phyloP scores from a whole-genome alignment of 2,329 filamentous ascomycete genomes.

The Colletotrichum destructivum region DNA sequence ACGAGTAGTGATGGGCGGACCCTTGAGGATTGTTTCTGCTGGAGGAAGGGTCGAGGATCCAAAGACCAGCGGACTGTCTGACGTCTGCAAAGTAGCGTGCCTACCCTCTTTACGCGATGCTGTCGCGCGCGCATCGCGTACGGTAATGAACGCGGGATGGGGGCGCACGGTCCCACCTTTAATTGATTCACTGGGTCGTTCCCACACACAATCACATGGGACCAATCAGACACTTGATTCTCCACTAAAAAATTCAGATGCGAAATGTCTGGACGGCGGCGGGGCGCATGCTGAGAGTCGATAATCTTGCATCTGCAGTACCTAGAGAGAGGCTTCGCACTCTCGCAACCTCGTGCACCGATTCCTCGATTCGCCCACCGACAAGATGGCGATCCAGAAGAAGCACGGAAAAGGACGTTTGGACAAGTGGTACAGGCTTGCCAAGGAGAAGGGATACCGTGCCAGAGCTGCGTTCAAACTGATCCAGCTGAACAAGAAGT shows the following conservation, averaged over 20 bases:
- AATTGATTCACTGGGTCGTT: conserved; percentile 10
- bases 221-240: conserved; percentile 17
- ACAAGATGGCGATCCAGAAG: conserved; percentile 93
- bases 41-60: conserved; percentile 15
- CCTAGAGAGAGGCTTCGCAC: conserved; percentile 8
- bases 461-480: conserved; percentile 98
- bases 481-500: conserved; percentile 99
- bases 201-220: conserved; percentile 2
- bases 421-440: conserved; percentile 99
- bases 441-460: conserved; percentile 98
- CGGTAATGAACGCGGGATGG: conserved; percentile 7
- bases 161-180: conserved; percentile 4
- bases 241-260: conserved; percentile 37
- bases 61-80: conserved; percentile 21
- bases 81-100: conserved; percentile 29
- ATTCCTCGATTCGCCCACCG: conserved; percentile 23
- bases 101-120: conserved; percentile 35
- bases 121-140: conserved; percentile 30
- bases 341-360: conserved; percentile 3
- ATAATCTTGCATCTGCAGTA: conserved; percentile 27
- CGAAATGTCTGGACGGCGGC: conserved; percentile 34
- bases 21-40: conserved; percentile 18
- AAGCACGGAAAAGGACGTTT: conserved; percentile 99
- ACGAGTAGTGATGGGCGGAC: not conserved
- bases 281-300: conserved; percentile 15